Evolutionary conservation across 1,139 yeast species (phyloP).

Genomic region (Kazachstania sp.): DNA sequence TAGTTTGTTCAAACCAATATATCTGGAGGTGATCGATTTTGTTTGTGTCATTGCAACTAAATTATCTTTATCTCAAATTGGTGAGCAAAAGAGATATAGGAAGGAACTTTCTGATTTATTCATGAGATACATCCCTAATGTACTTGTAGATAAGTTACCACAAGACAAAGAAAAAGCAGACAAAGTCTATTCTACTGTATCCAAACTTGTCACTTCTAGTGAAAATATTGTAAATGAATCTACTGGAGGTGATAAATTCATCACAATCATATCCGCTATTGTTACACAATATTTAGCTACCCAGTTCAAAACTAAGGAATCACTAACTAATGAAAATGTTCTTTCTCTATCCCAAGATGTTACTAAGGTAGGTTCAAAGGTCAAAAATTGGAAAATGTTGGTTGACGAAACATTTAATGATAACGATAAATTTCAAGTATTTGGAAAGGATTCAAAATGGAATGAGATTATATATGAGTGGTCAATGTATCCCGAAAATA

Average conservation of each 20-base stretch:
- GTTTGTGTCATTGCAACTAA: slow-evolving; percentile 47
- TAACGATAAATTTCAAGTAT: slow-evolving; percentile 20
- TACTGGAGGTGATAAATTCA: slow-evolving; percentile 39
- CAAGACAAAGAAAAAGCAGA: slow-evolving; percentile 5
- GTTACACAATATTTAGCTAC: slow-evolving; percentile 41
- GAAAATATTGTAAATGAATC: slow-evolving; percentile 40
- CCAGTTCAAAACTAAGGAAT: slow-evolving; percentile 35
- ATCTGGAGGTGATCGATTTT: slow-evolving; percentile 47
- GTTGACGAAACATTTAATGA: slow-evolving; percentile 49
- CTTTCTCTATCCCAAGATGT: slow-evolving; percentile 30
- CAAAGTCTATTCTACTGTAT: slow-evolving; percentile 12
- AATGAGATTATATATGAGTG: slow-evolving; percentile 22
- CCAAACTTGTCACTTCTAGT: slow-evolving; percentile 36
- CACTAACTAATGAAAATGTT: slow-evolving; percentile 31
- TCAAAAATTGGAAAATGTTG: slow-evolving; percentile 45
- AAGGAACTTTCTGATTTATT: slow-evolving; percentile 65
- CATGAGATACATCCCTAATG: slow-evolving; percentile 42
- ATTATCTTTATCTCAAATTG: slow-evolving; percentile 47
- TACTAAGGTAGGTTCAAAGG: slow-evolving; percentile 32
- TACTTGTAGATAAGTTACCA: slow-evolving; percentile 26
- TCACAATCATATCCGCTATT: slow-evolving; percentile 38
- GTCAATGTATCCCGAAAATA: slow-evolving; percentile 30
- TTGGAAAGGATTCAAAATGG: slow-evolving; percentile 18
- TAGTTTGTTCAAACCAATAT: slow-evolving; percentile 40
- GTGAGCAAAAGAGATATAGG: slow-evolving; percentile 50